Base-by-base conservation (phyloP, 345 rosid genomes). In the Iberis pinnata region DNA sequence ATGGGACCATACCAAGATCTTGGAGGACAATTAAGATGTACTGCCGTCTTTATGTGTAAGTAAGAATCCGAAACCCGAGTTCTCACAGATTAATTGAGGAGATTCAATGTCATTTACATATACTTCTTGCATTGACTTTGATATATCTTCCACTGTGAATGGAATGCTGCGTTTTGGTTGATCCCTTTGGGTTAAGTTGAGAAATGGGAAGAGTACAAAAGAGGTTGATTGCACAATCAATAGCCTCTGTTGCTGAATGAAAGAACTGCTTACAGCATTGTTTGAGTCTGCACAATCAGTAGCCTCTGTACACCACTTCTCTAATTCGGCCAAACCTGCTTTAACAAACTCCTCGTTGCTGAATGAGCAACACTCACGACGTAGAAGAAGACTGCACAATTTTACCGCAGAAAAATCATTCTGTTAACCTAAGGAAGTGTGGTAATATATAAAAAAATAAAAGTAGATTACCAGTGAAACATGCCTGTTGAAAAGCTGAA, bases 301-400 rank as follows among this genome's bases (percentile, higher is more conserved):
- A 31, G 95, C 85, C 61, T 70, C 85, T 8, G 10, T 9, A 70
- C n/a, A n/a, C n/a, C n/a, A n/a, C n/a, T n/a, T n/a, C n/a, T n/a
- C n/a, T n/a, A n/a, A n/a, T n/a, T n/a, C 88, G 83, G 95, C 86
- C 66, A 92, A 72, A 35, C 98, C 98, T 18, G 97, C 76, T 73
- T 88, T 92, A 50, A 92, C 97, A 53, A 83, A 92, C 75, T 92
- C 98, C 46, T 97, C 98, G 20, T 92, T 88, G 55, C 98, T 92
- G 74, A 92, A 92, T 50, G 98, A 92, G 77, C 98, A 92, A 66
- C 98, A 92, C 63, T 92, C 98, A 35, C 97, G 94, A 49, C 97
- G 81, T 74, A 92, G 75, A 58, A 92, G 95, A 64, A 92, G 98
- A 83, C 98, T 92, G 89, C 77, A 72, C 26, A 74, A 39, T 24